These are phyloP conservation scores for Ogataea pini DNA, from an alignment of 805 yeast genomes.

Conservation along the genomic window DNA sequence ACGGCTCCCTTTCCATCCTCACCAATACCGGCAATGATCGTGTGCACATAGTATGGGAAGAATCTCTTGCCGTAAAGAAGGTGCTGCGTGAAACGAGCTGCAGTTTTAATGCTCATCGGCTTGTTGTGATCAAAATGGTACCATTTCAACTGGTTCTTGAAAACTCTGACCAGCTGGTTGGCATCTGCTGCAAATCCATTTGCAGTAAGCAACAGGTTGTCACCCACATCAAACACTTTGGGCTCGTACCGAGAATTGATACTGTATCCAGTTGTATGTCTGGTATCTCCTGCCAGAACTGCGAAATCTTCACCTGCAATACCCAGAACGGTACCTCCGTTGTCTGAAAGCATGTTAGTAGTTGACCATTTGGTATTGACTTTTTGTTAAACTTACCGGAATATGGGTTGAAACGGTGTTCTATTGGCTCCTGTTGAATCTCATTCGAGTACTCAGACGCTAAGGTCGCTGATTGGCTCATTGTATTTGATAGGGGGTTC, in stretches of 20 bases:
- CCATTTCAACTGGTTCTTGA: slow-evolving; percentile 77
- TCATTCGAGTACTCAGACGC: slow-evolving; percentile 70
- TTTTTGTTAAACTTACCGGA: slow-evolving; percentile 50
- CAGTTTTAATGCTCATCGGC: slow-evolving; percentile 63
- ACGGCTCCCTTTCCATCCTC: slow-evolving; percentile 91
- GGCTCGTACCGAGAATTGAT: slow-evolving; percentile 93
- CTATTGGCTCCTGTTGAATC: slow-evolving; percentile 63
- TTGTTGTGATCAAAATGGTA: slow-evolving; percentile 88
- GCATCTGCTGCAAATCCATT: slow-evolving; percentile 98
- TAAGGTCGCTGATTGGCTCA: slow-evolving; percentile 41
- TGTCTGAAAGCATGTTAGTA: slow-evolving; percentile 45
- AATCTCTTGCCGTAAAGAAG: slow-evolving; percentile 88
- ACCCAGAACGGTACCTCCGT: slow-evolving; percentile 96
- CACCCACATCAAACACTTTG: slow-evolving; percentile 86
- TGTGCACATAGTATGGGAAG: slow-evolving; percentile 95
- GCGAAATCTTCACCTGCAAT: slow-evolving; percentile 98
- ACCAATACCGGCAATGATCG: slow-evolving; percentile 92
- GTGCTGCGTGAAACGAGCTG: slow-evolving; percentile 91
- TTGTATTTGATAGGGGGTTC: not conserved
- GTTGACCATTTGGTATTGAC: not conserved
- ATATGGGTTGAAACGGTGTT: slow-evolving; percentile 91
- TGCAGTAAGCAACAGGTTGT: slow-evolving; percentile 82
- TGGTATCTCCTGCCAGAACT: slow-evolving; percentile 96
- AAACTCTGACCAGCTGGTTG: slow-evolving; percentile 74
- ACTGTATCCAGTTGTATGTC: slow-evolving; percentile 91